Evolutionary conservation across 176 grass and related monocot genomes (phyloP), one percentile per base, ranked within the genome.

Genomic region (Pontederia paniculata): DNA sequence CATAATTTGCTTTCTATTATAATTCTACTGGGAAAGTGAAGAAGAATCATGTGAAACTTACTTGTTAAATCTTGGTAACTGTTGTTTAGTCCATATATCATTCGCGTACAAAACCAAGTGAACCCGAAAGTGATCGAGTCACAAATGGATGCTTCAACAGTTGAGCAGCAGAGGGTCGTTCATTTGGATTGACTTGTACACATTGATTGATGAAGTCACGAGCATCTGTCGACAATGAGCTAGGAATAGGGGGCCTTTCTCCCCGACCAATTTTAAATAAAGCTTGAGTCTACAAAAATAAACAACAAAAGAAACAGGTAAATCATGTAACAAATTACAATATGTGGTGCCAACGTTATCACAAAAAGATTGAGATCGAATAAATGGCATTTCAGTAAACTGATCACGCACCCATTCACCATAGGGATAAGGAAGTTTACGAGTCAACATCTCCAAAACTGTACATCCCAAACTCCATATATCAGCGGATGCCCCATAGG

Each of bases 181-280:
- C 66, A 12, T 61, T 62, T 9, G 70, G 70, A 17, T 81, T 77
- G 44, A 78, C 14, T 48, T 12, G 62, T 31, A 87, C 54, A 42
- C 83, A 78, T 20, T 53, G 57, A 43, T 50, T 18, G 52, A 68
- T 59, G 68, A 87, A 71, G 66, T 67, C 56, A 25, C 58, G 69
- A 31, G 77, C 53, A 50, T 65, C 58, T 50, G 17, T 58, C 14
- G 65, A 62, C 18, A 85, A 17, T 11, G 69, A 70, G 28, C 19
- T 46, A 48, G 83, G 74, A 18, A 81, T 74, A 56, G 17, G 42
- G 65, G 73, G 69, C 61, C 48, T 54, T 62, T 70, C 49, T 13
- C 74, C 74, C 9, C 48, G 74, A 31, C 83, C 78, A 37, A 78
- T 78, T 66, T 67, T 74, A 59, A 66, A 78, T 21, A 75, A 78